Percentiles rank a stretch among this genome's conserved stretches.
phyloP scores from a whole-genome alignment of 139 green algal species.

The Picochlorum sp. region DNA sequence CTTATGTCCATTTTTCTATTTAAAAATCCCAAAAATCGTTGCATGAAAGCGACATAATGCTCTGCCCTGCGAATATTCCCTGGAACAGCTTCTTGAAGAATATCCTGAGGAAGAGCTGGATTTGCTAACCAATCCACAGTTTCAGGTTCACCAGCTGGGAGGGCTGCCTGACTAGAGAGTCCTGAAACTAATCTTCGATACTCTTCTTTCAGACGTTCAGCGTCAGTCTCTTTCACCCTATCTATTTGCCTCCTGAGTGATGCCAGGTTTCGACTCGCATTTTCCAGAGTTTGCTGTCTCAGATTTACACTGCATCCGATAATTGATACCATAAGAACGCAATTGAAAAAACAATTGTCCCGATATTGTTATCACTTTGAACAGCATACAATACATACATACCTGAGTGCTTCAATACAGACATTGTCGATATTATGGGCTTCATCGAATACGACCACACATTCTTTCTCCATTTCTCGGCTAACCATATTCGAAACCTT shows the following conservation, averaged over 20 bases:
- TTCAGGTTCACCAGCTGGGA: conserved; percentile 10
- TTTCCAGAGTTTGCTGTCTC: conserved; percentile 76
- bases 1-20: conserved; percentile 37
- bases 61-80: conserved; percentile 94
- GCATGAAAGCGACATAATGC: conserved; percentile 96
- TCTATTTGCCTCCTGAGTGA: conserved; percentile 50
- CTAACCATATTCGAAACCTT: conserved; percentile 88
- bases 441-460: conserved; percentile 98
- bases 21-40: conserved; percentile 83
- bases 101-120: conserved; percentile 76
- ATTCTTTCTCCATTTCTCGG: conserved; percentile 93
- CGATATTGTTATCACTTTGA: background rate
- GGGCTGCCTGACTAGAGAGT: conserved; percentile 57
- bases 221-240: conserved; percentile 52
- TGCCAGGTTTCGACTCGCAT: conserved; percentile 68
- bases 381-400: too few species aligned
- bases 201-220: conserved; percentile 61
- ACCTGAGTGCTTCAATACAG: conserved; percentile 95
- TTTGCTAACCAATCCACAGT: conserved; percentile 57
- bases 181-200: conserved; percentile 78
- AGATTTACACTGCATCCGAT: conserved; percentile 81
- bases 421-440: conserved; percentile 99
- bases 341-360: background rate
- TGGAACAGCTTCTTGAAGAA: conserved; percentile 72
- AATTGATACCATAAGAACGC: background rate